Evolutionary conservation across 768 basidiomycete genomes (phyloP).

Genomic region (Lactarius quietus): DNA sequence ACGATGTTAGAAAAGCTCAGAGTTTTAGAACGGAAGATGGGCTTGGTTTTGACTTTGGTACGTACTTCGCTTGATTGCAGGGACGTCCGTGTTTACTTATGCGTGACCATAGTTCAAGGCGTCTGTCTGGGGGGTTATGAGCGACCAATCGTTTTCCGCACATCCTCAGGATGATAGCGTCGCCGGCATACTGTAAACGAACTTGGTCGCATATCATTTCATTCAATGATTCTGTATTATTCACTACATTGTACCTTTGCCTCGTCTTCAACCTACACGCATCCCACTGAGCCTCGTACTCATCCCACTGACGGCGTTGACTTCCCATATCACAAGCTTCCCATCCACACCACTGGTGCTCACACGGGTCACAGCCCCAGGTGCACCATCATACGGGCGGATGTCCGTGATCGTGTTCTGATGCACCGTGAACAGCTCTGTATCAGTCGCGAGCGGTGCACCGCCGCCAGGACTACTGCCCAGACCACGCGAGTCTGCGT

Average conservation of each 20-base stretch:
- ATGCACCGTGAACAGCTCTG: conserved; percentile 85
- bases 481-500: conserved; percentile 79
- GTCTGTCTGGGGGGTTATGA: conserved; percentile 93
- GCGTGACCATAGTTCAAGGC: conserved; percentile 73
- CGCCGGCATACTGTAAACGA: conserved; percentile 16
- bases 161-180: conserved; percentile 11
- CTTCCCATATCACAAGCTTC: conserved; percentile 86
- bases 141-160: conserved; percentile 54
- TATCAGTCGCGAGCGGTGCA: conserved; percentile 43
- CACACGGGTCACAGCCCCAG: conserved; percentile 64
- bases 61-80: conserved; percentile 26
- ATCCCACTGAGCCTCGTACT: conserved; percentile 45
- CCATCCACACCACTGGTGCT: conserved; percentile 96
- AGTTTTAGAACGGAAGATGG: conserved; percentile 90
- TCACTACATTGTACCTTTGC: conserved; percentile 15
- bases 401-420: conserved; percentile 98
- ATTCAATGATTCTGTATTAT: conserved; percentile 1
- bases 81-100: background rate
- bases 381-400: conserved; percentile 61
- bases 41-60: conserved; percentile 88
- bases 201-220: background rate
- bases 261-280: conserved; percentile 29
- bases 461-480: conserved; percentile 34
- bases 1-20: conserved; percentile 71
- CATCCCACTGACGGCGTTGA: conserved; percentile 52